phyloP scores from a whole-genome alignment of 257 asterid species.

The Henckelia pumila region DNA sequence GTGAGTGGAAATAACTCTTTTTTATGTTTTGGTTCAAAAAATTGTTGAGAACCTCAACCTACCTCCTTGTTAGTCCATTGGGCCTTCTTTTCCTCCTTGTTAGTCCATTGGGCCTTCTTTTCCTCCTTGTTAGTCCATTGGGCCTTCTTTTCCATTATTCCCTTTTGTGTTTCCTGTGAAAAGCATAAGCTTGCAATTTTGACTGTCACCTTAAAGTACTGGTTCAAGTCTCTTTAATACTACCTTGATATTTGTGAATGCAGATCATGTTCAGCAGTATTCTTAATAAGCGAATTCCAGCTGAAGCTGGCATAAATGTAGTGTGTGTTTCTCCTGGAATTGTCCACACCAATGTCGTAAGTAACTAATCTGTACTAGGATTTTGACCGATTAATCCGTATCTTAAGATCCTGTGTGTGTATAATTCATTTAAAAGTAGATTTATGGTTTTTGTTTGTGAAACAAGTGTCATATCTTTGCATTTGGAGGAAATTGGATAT shows the following conservation, averaged over 20 bases:
- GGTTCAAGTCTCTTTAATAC: slow-evolving; percentile 16
- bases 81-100: not conserved
- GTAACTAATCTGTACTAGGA: slow-evolving; percentile 26
- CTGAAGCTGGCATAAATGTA: slow-evolving; percentile 83
- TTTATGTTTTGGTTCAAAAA: not conserved
- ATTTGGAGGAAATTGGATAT: not conserved
- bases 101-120: too few relatives aligned
- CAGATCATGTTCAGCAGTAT: slow-evolving; percentile 95
- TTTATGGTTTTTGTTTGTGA: not conserved
- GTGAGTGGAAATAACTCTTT: slow-evolving; percentile 15
- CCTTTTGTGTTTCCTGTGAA: slow-evolving; percentile 2
- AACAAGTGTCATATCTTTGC: not conserved
- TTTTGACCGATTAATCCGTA: slow-evolving; percentile 7
- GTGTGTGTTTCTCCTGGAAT: slow-evolving; percentile 91
- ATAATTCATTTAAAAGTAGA: not conserved
- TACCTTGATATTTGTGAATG: slow-evolving; percentile 27
- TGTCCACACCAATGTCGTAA: slow-evolving; percentile 95
- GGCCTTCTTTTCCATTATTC: not conserved
- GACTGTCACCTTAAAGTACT: not conserved
- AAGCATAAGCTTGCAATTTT: slow-evolving; percentile 1
- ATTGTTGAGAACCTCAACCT: not conserved
- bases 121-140: not conserved
- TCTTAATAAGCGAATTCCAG: slow-evolving; percentile 83
- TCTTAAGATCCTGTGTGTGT: not conserved
- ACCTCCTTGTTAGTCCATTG: not conserved